phyloP scores from a whole-genome alignment of 257 asterid species.

The Penstemon newberryi region DNA sequence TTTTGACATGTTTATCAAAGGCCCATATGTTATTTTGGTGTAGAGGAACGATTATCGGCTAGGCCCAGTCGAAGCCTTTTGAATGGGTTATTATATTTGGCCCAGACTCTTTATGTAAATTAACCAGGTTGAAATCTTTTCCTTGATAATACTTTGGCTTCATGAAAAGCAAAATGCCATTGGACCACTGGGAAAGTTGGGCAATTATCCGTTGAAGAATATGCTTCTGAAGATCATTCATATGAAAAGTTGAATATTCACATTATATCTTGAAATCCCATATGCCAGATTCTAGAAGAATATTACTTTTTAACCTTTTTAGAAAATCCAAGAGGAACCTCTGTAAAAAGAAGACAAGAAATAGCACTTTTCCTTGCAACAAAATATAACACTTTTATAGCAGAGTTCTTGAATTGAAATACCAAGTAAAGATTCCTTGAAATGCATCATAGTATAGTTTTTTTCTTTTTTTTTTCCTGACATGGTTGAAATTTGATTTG shows the following conservation, averaged over 20 bases:
- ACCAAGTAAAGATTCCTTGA: slow-evolving; percentile 14
- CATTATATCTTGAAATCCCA: slow-evolving; percentile 22
- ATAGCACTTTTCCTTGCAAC: not conserved
- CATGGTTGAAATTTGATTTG: too few species aligned
- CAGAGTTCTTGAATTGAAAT: slow-evolving; percentile 10
- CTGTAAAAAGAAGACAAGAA: slow-evolving; percentile 1
- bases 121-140: not conserved
- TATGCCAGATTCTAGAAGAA: slow-evolving; percentile 27
- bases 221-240: slow-evolving; percentile 8
- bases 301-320: slow-evolving; percentile 26
- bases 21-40: slow-evolving; percentile 7
- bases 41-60: slow-evolving; percentile 10
- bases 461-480: not conserved
- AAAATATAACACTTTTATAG: not conserved
- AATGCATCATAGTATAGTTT: not conserved
- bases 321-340: slow-evolving; percentile 28
- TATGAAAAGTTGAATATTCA: slow-evolving; percentile 37
- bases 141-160: slow-evolving; percentile 2
- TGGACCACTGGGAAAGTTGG: slow-evolving; percentile 30
- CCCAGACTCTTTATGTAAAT: not conserved
- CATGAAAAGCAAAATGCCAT: slow-evolving; percentile 18
- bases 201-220: slow-evolving; percentile 36
- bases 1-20: not conserved
- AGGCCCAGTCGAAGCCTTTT: not conserved
- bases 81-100: not conserved